These are phyloP conservation scores for Monilinia polystroma DNA, from an alignment of 2,329 filamentous ascomycete species.

Conservation along the genomic window DNA sequence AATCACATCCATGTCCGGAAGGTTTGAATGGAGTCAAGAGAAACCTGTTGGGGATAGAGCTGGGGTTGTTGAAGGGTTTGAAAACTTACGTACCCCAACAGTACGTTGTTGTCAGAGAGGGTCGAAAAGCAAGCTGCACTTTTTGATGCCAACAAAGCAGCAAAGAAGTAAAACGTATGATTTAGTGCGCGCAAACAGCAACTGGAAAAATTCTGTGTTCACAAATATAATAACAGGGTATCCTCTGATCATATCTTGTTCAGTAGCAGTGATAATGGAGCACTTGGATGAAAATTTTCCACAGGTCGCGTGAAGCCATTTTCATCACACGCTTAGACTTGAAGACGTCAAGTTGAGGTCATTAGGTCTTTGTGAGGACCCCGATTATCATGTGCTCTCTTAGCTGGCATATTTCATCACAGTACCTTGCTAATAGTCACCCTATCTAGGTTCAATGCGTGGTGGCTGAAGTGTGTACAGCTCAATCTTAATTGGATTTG, in stretches of 20 bases:
- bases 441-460: neutral
- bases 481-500: neutral
- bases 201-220: neutral
- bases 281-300: too few species aligned
- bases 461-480: neutral
- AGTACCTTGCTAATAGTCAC: neutral
- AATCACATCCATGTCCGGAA: slow-evolving; percentile 56
- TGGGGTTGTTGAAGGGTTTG: slow-evolving; percentile 59
- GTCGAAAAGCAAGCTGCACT: slow-evolving; percentile 4
- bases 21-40: slow-evolving; percentile 69
- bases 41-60: slow-evolving; percentile 51
- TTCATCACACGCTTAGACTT: neutral
- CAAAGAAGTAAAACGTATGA: neutral
- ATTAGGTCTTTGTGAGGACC: neutral
- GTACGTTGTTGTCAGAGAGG: slow-evolving; percentile 3
- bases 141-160: slow-evolving; percentile 21
- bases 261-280: neutral
- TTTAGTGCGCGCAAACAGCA: too few species aligned
- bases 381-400: neutral
- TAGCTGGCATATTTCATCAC: neutral
- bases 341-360: neutral
- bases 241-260: neutral
- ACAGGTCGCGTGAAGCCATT: neutral
- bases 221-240: neutral
- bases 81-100: slow-evolving; percentile 37